Percentiles rank a stretch among this genome's conserved stretches.
Evolutionary conservation across 164 flowering plant species (phyloP).

Genomic region (Umbilicus rupestris): DNA sequence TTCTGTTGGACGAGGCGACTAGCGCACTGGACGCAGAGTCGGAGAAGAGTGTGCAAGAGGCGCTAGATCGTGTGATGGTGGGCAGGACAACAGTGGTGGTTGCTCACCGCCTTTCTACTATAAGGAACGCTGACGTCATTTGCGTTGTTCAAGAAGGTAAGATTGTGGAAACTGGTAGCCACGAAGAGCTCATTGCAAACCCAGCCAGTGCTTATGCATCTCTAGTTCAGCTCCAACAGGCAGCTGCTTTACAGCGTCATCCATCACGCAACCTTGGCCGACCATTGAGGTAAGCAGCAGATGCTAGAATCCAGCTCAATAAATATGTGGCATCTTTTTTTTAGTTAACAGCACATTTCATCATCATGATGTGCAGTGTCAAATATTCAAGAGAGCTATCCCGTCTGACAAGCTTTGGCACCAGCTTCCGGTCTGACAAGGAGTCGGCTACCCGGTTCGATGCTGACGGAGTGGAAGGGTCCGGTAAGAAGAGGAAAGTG

Average conservation of each 20-base stretch:
- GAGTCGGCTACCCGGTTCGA: conserved; percentile 41
- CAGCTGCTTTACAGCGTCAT: conserved; percentile 35
- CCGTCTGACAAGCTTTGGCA: conserved; percentile 52
- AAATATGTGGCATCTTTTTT: not conserved
- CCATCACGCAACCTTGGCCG: conserved; percentile 36
- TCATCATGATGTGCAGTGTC: conserved; percentile 29
- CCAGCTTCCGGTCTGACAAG: conserved; percentile 79
- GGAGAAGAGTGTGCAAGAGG: conserved; percentile 93
- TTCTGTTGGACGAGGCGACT: conserved; percentile 89
- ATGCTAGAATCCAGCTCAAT: not conserved
- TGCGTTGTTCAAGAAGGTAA: conserved; percentile 77
- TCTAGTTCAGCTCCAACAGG: conserved; percentile 68
- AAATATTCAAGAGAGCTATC: conserved; percentile 62
- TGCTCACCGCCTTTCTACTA: conserved; percentile 92
- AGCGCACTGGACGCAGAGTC: conserved; percentile 97
- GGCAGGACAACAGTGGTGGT: conserved; percentile 87
- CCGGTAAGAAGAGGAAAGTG: conserved; percentile 24
- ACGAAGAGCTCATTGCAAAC: conserved; percentile 69
- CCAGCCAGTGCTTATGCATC: conserved; percentile 66
- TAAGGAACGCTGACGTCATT: conserved; percentile 79
- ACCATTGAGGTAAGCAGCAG: conserved; percentile 39
- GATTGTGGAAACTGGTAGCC: conserved; percentile 86
- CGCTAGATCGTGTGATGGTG: conserved; percentile 93
- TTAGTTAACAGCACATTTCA: not conserved
- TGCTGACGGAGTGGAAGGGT: conserved; percentile 31